Evolutionary conservation across 148 eudicot genomes (phyloP), one percentile per base, ranked within the genome.

Genomic region (Agrostemma githago): DNA sequence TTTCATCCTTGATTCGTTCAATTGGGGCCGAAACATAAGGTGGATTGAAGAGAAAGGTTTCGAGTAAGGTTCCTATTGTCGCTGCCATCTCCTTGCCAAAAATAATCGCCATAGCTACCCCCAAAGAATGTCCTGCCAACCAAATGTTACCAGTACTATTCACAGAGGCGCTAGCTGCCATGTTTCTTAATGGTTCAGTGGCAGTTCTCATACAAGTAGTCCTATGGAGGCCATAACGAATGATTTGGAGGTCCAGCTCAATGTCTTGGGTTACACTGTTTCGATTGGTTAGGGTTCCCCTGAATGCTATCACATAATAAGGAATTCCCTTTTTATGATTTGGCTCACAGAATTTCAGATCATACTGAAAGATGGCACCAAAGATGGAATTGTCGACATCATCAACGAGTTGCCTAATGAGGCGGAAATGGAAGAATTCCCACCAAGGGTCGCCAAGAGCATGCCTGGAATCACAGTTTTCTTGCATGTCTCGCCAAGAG

Each of bases 121-220:
- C 97, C 17, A 90, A 34, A 3, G 97, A 88, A 62, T 92, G 97
- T 40, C 97, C 97, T 0, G 91, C 86, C 73, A 92, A 57, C 94
- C 91, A 92, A 7, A 86, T 34, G 9, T 63, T 76, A 8, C 72
- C 34, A 26, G 34, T 26, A n/a, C n/a, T 68, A 17, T 65, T 65
- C 16, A 14, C 20, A 16, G 69, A 65, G 6, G 82, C 68, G 3
- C 82, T 87, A 41, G 72, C 34, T 26, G 34, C 75, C 2, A 67
- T n/a, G 19, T 60, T 68, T 20, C 74, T 44, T 2, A 83, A 79
- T 3, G 79, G 72, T 59, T 84, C 69, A 5, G 82, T 66, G 7
- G 86, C 86, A 0, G 20, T 60, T 4, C 77, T 72, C 66, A 77
- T 87, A 5, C 97, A 85, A 3, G 81, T 21, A 75, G 83, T 81